These are phyloP conservation scores for Balamuthia mandrillaris DNA, from an alignment of 208 protist species.

Conservation along the genomic window DNA sequence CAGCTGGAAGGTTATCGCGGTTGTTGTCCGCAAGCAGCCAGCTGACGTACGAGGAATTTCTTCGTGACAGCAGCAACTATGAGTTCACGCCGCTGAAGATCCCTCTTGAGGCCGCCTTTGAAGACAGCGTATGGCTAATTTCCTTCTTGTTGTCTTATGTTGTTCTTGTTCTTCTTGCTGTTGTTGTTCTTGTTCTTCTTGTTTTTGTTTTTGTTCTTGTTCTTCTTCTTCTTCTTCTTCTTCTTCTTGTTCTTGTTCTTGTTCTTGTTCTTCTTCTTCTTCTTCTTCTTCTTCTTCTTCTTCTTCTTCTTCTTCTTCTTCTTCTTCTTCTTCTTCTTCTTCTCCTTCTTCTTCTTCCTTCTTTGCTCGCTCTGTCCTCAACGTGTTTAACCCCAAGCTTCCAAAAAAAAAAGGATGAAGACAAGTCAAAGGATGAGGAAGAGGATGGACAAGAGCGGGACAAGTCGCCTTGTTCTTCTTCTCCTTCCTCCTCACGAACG, in stretches of 20 bases:
- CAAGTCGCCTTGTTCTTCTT: no score
- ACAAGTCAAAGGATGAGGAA: background rate
- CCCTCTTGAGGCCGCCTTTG: no score
- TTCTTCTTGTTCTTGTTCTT: background rate
- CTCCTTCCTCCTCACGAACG: no score
- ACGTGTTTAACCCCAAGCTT: background rate
- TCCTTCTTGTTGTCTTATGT: no score
- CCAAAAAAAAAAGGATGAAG: background rate
- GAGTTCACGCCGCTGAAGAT: no score
- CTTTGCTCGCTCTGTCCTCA: background rate
- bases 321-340: background rate
- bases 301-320: background rate
- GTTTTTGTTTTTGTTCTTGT: background rate
- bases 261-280: background rate
- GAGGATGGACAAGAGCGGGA: background rate
- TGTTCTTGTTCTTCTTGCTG: no score
- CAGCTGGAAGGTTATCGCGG: no score
- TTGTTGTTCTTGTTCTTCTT: no score
- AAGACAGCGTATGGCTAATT: no score
- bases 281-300: background rate
- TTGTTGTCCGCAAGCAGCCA: no score
- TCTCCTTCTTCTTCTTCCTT: background rate
- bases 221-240: background rate
- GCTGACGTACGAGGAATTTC: no score
- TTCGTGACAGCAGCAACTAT: no score